Conservation (phyloP, 192 early-diverging fungal species). For the Ambispora gerdemannii region DNA sequence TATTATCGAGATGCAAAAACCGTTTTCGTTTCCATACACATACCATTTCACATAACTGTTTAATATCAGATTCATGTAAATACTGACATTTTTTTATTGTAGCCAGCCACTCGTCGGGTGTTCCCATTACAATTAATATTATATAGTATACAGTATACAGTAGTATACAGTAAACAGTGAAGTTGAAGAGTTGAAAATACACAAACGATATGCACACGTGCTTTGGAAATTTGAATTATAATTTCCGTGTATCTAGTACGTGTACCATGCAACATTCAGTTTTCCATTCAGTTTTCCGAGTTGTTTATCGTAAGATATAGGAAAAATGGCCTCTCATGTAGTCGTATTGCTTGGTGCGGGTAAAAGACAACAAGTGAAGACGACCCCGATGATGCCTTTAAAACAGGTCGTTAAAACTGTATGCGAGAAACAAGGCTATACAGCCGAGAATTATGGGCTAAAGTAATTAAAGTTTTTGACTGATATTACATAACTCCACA, state of each 20-base stretch:
- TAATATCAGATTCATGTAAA: constrained; percentile 92
- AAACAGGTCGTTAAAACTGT: constrained; percentile 61
- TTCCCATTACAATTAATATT: too few relatives aligned
- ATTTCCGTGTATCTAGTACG: too few relatives aligned
- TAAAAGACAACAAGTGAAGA: constrained; percentile 57
- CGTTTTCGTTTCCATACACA: background rate
- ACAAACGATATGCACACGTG: too few relatives aligned
- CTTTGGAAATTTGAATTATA: too few relatives aligned
- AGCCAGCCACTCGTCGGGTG: constrained; percentile 95
- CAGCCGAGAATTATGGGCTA: constrained; percentile 56
- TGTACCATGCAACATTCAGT: too few relatives aligned
- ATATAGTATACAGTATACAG: too few relatives aligned
- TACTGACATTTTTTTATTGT: constrained; percentile 90
- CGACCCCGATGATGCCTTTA: constrained; percentile 72
- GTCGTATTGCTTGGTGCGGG: constrained; percentile 50
- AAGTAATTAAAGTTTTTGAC: constrained; percentile 42
- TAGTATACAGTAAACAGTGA: too few relatives aligned
- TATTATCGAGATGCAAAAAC: background rate
- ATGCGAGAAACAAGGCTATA: constrained; percentile 54
- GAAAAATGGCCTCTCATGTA: constrained; percentile 59
- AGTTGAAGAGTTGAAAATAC: too few relatives aligned
- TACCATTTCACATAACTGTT: constrained; percentile 97
- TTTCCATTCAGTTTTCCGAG: too few relatives aligned
- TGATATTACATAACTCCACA: too few relatives aligned
- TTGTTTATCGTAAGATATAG: too few relatives aligned